Evolutionary conservation across 2,329 filamentous ascomycete genomes (phyloP).

Genomic region (Epicoccum sorghinum): DNA sequence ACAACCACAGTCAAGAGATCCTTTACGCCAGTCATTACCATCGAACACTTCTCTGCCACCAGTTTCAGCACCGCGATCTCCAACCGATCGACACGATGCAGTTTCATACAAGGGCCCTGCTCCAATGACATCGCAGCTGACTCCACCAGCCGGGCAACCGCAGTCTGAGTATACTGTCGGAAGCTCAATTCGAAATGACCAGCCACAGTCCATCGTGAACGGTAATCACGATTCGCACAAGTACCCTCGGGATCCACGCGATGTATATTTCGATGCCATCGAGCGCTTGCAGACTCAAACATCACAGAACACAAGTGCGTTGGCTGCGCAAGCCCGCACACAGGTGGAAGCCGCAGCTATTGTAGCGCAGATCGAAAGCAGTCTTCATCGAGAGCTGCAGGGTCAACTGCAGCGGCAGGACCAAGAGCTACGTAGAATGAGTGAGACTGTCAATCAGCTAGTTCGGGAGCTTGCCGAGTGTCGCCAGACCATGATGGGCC

Average conservation of each 20-base stretch:
- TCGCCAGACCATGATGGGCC: slow-evolving; percentile 43
- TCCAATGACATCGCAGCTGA: slow-evolving; percentile 6
- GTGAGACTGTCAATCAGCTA: slow-evolving; percentile 48
- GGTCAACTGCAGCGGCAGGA: slow-evolving; percentile 36
- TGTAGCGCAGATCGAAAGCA: slow-evolving; percentile 40
- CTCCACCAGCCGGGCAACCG: slow-evolving; percentile 21
- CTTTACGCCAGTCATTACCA: slow-evolving; percentile 22
- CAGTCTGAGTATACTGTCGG: slow-evolving; percentile 21
- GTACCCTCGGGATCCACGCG: slow-evolving; percentile 37
- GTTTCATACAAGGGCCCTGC: background rate
- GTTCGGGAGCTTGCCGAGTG: slow-evolving; percentile 51
- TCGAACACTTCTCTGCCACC: slow-evolving; percentile 12
- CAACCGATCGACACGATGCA: background rate
- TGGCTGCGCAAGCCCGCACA: slow-evolving; percentile 42
- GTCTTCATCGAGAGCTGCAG: slow-evolving; percentile 48
- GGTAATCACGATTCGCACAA: slow-evolving; percentile 30
- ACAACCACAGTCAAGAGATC: background rate
- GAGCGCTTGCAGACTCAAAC: slow-evolving; percentile 56
- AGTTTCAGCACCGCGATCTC: slow-evolving; percentile 25
- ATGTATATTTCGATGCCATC: slow-evolving; percentile 49
- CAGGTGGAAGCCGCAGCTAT: slow-evolving; percentile 37
- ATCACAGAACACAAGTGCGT: slow-evolving; percentile 51
- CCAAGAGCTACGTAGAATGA: slow-evolving; percentile 47
- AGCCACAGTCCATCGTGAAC: slow-evolving; percentile 21
- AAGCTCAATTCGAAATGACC: slow-evolving; percentile 19